These are phyloP conservation scores for Aspergillus candidus DNA, from an alignment of 2,329 filamentous ascomycete genomes.

Conservation along the genomic window DNA sequence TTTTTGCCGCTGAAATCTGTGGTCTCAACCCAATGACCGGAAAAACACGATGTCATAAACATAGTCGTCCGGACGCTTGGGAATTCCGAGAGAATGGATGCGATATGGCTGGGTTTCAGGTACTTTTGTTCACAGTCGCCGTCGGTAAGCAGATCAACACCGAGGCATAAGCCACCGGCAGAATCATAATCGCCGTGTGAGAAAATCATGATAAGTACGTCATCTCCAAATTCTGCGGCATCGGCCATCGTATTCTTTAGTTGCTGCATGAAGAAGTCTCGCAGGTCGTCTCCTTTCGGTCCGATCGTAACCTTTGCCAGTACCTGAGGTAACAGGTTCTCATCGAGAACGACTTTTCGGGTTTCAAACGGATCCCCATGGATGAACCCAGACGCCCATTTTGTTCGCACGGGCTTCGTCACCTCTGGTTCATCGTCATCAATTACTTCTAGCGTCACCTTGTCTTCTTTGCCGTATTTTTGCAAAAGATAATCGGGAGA, in stretches of 20 bases:
- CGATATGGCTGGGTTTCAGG: neutral
- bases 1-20: slow-evolving; percentile 2
- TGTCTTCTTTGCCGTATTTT: slow-evolving; percentile 6
- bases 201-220: slow-evolving; percentile 7
- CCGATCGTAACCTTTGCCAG: slow-evolving; percentile 2
- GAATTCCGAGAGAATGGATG: slow-evolving; percentile 1
- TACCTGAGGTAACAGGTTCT: neutral
- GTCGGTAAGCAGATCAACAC: neutral
- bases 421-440: no score
- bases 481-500: slow-evolving; percentile 6
- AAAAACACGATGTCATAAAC: slow-evolving; percentile 10
- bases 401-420: slow-evolving; percentile 1
- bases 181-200: slow-evolving; percentile 9
- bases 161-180: slow-evolving; percentile 1
- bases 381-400: slow-evolving; percentile 5
- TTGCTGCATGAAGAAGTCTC: slow-evolving; percentile 3
- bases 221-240: slow-evolving; percentile 1
- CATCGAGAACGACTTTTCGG: slow-evolving; percentile 6
- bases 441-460: neutral
- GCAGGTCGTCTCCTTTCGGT: neutral
- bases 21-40: slow-evolving; percentile 10
- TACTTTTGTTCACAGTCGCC: neutral
- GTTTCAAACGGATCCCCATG: slow-evolving; percentile 6
- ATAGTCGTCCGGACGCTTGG: slow-evolving; percentile 4
- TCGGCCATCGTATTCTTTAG: slow-evolving; percentile 1